A percentile compares a stretch with the other conserved stretches of the same genome.
Conservation (phyloP, 2,329 filamentous ascomycete genomes). For the Hypomyces rosellus region DNA sequence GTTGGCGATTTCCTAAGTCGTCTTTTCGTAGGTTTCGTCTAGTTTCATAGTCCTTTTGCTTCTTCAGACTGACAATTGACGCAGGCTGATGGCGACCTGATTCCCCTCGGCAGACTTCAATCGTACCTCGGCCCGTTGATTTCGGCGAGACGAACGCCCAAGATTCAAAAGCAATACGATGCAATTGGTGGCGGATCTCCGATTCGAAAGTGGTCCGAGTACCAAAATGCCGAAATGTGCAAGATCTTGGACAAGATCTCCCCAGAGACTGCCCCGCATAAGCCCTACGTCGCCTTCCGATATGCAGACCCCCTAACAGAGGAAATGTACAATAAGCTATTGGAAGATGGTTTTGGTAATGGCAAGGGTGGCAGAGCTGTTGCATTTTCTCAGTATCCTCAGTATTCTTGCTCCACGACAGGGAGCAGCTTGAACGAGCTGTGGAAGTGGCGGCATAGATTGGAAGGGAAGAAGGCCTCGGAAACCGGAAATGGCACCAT, state of each 20-base stretch:
- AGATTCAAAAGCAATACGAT: conserved; percentile 93
- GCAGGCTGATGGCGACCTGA: conserved; percentile 86
- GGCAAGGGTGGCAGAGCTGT: conserved; percentile 90
- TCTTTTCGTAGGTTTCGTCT: conserved; percentile 65
- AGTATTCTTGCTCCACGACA: conserved; percentile 97
- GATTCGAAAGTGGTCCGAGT: conserved; percentile 96
- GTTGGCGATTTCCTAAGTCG: conserved; percentile 85
- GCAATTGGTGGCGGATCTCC: conserved; percentile 96
- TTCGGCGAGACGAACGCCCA: conserved; percentile 79
- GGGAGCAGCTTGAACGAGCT: conserved; percentile 94
- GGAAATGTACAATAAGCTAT: conserved; percentile 76
- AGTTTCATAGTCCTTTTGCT: background rate
- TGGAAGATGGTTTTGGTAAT: conserved; percentile 84
- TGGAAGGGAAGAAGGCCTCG: conserved; percentile 68
- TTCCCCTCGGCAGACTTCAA: conserved; percentile 89
- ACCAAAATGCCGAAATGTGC: conserved; percentile 93
- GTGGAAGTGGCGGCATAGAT: conserved; percentile 89
- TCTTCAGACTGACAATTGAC: conserved; percentile 6
- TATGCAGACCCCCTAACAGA: conserved; percentile 93
- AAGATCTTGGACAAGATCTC: conserved; percentile 88
- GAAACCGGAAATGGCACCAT: conserved; percentile 61
- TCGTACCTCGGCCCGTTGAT: conserved; percentile 86
- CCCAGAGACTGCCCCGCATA: conserved; percentile 91
- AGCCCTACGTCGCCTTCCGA: conserved; percentile 94
- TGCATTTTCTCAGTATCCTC: conserved; percentile 96